Conservation (phyloP, 2,329 filamentous ascomycete species). For the Aspergillus sp. region DNA sequence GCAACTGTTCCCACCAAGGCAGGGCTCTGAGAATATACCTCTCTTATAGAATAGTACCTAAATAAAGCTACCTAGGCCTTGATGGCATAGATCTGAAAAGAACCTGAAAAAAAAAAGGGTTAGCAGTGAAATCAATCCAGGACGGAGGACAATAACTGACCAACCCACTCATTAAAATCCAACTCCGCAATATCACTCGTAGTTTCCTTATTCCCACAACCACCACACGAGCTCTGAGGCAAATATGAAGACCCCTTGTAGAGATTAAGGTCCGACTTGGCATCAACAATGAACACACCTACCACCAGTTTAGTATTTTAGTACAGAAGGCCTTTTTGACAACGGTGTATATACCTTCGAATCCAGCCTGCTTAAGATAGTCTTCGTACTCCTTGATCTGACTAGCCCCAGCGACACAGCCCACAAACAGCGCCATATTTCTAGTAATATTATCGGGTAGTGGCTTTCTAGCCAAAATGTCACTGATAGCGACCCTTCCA, state of each 20-base stretch:
- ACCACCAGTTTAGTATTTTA: conserved; percentile 1
- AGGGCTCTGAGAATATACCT: neutral
- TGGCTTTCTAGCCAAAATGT: conserved; percentile 56
- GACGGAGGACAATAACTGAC: conserved; percentile 34
- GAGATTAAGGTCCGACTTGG: conserved; percentile 50
- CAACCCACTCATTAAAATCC: conserved; percentile 54
- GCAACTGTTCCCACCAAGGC: neutral
- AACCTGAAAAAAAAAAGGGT: conserved; percentile 31
- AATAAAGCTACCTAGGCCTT: conserved; percentile 33
- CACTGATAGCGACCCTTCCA: conserved; percentile 59
- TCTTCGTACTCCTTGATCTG: conserved; percentile 51
- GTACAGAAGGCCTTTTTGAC: neutral
- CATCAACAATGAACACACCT: conserved; percentile 49
- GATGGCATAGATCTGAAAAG: conserved; percentile 53
- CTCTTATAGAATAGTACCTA: neutral
- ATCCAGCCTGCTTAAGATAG: conserved; percentile 54
- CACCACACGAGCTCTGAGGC: conserved; percentile 21
- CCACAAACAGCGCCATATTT: conserved; percentile 57
- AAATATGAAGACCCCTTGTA: conserved; percentile 37
- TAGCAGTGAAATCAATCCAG: neutral
- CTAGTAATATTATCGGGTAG: conserved; percentile 50
- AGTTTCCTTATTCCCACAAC: neutral
- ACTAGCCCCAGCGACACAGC: conserved; percentile 61
- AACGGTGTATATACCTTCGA: conserved; percentile 41
- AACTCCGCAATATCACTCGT: neutral